phyloP scores from a whole-genome alignment of 257 asterid species.

The Ballota nigra region DNA sequence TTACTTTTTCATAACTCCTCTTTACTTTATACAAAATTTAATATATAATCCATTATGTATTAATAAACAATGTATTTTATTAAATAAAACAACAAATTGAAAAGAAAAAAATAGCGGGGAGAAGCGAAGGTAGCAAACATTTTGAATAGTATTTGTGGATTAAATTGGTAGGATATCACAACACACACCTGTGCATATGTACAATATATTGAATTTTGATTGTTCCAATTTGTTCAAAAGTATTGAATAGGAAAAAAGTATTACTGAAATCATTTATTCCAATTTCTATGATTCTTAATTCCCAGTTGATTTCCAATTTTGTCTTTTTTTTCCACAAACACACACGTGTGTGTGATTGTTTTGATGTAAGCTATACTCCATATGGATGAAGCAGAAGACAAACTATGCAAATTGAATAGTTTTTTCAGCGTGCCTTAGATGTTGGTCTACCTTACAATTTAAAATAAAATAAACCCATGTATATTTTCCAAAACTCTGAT shows the following conservation, averaged over 20 bases:
- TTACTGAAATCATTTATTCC: background rate
- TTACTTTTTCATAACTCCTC: too few species aligned
- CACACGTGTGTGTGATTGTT: background rate
- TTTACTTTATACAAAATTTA: too few species aligned
- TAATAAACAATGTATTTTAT: too few species aligned
- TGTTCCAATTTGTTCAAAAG: background rate
- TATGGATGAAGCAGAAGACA: conserved; percentile 22
- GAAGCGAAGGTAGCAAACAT: too few species aligned
- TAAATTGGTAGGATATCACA: too few species aligned
- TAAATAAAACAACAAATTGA: too few species aligned
- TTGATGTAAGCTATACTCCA: conserved; percentile 1
- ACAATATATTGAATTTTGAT: too few species aligned
- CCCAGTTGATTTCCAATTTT: background rate
- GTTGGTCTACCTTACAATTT: conserved; percentile 37
- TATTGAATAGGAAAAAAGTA: background rate
- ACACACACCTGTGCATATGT: too few species aligned
- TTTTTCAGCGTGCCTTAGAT: conserved; percentile 60
- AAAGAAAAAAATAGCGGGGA: too few species aligned
- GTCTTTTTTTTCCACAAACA: conserved; percentile 5
- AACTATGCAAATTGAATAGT: conserved; percentile 34
- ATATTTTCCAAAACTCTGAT: background rate
- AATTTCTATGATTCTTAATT: too few species aligned
- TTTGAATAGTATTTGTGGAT: too few species aligned
- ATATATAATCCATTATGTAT: too few species aligned
- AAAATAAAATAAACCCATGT: background rate